These are phyloP conservation scores for Apiotrichum mycotoxinovorans DNA, from an alignment of 1,284 basidiomycete genomes.

Conservation along the genomic window DNA sequence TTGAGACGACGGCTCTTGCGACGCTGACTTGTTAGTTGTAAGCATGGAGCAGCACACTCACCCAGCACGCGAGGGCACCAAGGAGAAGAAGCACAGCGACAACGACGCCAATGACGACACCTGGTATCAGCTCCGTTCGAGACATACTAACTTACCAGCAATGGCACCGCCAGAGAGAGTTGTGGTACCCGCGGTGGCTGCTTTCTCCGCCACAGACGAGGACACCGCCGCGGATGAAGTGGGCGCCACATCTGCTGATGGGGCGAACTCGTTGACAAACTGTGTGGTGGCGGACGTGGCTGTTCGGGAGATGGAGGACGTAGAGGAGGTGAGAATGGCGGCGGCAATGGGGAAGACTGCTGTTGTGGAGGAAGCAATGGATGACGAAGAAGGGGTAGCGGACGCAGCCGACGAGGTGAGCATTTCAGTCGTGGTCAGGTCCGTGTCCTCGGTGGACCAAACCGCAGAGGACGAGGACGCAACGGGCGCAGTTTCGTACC, in stretches of 20 bases:
- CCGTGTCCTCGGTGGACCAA: too few species aligned
- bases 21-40: neutral
- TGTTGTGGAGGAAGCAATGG: too few species aligned
- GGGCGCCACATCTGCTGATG: neutral
- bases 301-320: too few species aligned
- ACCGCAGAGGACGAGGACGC: too few species aligned
- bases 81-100: neutral
- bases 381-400: too few species aligned
- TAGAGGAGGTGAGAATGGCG: too few species aligned
- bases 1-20: neutral
- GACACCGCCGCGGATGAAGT: neutral
- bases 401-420: too few species aligned
- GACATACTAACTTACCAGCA: neutral
- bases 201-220: neutral
- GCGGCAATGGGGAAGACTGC: too few species aligned
- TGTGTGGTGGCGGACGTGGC: too few species aligned
- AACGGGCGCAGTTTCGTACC: too few species aligned
- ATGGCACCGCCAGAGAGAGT: neutral
- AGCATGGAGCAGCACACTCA: neutral
- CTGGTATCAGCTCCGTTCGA: constrained; percentile 6
- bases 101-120: neutral
- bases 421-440: too few species aligned
- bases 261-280: neutral
- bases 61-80: neutral
- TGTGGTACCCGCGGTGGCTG: neutral